A percentile compares a stretch with the other conserved stretches of the same genome.
Conservation (phyloP, 2,329 filamentous ascomycete species). For the Pseudogymnoascus sp. region DNA sequence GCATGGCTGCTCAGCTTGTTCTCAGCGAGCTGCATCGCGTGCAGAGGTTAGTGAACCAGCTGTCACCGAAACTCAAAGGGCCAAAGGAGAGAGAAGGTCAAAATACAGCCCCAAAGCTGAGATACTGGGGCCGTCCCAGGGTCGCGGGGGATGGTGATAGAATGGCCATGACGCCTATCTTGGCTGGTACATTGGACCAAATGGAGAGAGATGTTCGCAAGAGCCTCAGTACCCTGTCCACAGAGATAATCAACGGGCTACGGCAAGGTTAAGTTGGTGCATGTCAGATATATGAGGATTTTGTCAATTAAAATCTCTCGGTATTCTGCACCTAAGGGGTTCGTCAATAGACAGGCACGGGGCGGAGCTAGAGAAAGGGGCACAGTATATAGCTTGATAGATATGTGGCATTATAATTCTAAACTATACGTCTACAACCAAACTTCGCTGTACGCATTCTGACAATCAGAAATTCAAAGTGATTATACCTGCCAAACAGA, state of each 20-base stretch:
- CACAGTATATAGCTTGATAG: not conserved
- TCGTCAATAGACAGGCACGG: not conserved
- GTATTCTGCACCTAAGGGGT: not conserved
- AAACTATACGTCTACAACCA: not conserved
- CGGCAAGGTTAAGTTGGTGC: slow-evolving; percentile 8
- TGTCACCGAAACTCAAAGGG: slow-evolving; percentile 20
- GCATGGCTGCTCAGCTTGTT: slow-evolving; percentile 30
- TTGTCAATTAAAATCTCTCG: not conserved
- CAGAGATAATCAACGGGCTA: slow-evolving; percentile 16
- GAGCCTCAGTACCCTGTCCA: slow-evolving; percentile 15
- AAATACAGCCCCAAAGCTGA: not conserved
- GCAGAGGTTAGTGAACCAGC: slow-evolving; percentile 26
- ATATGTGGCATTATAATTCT: not conserved
- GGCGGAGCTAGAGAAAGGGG: not conserved
- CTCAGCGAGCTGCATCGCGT: slow-evolving; percentile 32
- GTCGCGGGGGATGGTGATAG: not conserved
- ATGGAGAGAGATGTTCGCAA: slow-evolving; percentile 20
- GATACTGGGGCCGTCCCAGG: not conserved
- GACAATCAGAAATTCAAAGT: not conserved
- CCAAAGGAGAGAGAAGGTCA: not conserved
- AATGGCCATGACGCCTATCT: slow-evolving; percentile 13
- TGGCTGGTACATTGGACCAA: slow-evolving; percentile 18
- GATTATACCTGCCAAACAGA: not conserved
- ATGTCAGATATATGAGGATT: not conserved
- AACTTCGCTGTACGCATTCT: not conserved